Evolutionary conservation across 2,329 filamentous ascomycete species (phyloP), one percentile per base, ranked within the genome.

Genomic region (Lecanicillium sp.): DNA sequence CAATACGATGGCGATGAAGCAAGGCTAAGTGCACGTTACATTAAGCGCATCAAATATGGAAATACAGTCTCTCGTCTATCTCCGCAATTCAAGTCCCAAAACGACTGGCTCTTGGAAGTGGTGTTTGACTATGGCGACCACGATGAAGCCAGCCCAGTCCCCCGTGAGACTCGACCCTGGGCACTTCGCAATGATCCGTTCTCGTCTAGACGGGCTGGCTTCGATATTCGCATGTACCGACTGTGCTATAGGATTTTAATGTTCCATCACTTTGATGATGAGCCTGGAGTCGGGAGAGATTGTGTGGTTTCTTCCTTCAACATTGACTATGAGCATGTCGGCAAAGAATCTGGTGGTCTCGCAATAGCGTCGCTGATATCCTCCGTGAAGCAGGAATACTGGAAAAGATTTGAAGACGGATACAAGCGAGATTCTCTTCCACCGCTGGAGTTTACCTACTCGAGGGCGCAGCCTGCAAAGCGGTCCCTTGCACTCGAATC

Each of bases 61-160:
- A 54, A 54, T 17, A 14, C 17, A 5, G 30, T 40, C 14, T 35
- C 38, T 10, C 18, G 14, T 5, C 13, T 40, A 17, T 20, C 11
- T 5, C 7, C 27, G 8, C 12, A n/a, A 5, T 40, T 40, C 18
- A 22, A 29, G 19, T 13, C 7, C 2, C 3, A 29, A 12, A 20
- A 30, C 11, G 27, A 46, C 10, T 62, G 57, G 55, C 37, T 54
- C 36, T 62, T 60, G 37, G 44, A 57, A 29, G 33, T 58, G 3
- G 52, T 60, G 4, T 52, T 62, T 20, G 59, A 61, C 44, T 61
- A 60, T 32, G 59, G 58, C 8, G 57, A 61, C 14, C 57, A 61
- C 34, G 43, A 53, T 36, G 2, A 8, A 5, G 27, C 36, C 2
- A n/a, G 17, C 5, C 54, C 55, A 14, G 44, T 14, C 2, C 36